Evolutionary conservation across 1,139 yeast genomes (phyloP).

Genomic region (Candida labiduridarum): DNA sequence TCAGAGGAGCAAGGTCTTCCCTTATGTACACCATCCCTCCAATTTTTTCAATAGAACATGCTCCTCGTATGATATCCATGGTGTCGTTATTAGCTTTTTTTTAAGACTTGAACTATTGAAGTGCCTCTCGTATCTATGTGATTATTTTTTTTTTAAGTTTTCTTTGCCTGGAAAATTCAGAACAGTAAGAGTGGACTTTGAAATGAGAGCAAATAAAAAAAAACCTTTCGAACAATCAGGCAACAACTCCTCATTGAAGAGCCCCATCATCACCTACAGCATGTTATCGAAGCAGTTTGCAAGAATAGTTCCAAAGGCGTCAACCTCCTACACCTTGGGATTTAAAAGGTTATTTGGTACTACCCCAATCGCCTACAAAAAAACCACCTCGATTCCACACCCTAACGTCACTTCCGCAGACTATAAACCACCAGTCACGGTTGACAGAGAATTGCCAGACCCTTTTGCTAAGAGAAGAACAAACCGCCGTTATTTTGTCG

Average conservation of each 20-base stretch:
- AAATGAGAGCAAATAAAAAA: neutral
- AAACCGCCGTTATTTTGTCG: slow-evolving; percentile 56
- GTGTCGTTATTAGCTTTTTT: neutral
- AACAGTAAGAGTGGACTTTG: neutral
- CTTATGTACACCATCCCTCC: slow-evolving; percentile 67
- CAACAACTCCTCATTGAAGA: neutral
- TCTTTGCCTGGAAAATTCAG: too few relatives aligned
- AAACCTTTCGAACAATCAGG: slow-evolving; percentile 1
- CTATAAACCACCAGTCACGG: slow-evolving; percentile 39
- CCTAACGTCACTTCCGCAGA: slow-evolving; percentile 5
- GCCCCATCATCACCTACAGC: neutral
- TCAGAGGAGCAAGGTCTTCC: slow-evolving; percentile 69
- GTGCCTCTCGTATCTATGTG: neutral
- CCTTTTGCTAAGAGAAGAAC: slow-evolving; percentile 60
- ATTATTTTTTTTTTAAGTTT: neutral
- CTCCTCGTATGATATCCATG: slow-evolving; percentile 54
- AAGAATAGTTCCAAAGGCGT: neutral
- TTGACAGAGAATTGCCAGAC: slow-evolving; percentile 73
- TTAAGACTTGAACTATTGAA: too few relatives aligned
- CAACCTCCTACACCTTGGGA: neutral
- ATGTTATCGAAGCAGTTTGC: slow-evolving; percentile 5
- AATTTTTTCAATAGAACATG: slow-evolving; percentile 66
- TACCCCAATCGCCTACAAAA: neutral
- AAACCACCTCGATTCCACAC: neutral
- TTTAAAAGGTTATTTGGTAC: neutral